These are phyloP conservation scores for Musa balbisiana DNA, from an alignment of 202 grass and related monocot species.

Conservation along the genomic window DNA sequence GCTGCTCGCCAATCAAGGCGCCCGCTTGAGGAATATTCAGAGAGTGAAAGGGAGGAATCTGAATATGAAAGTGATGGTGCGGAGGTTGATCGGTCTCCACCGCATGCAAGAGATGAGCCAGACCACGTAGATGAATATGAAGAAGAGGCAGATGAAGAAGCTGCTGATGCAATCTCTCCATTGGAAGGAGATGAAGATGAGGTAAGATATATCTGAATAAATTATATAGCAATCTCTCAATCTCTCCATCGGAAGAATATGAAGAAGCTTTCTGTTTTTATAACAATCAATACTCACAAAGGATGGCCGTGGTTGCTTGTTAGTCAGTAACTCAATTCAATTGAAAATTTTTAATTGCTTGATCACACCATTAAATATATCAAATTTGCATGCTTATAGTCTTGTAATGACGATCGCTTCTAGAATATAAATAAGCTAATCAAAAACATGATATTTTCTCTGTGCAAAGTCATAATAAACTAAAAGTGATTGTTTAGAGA, in stretches of 20 bases:
- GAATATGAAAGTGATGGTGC: slow-evolving; percentile 94
- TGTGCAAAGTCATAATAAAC: too few species aligned
- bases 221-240: neutral
- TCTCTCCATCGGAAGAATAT: too few species aligned
- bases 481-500: too few species aligned
- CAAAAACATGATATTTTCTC: too few species aligned
- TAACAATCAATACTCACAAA: too few species aligned
- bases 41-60: slow-evolving; percentile 58
- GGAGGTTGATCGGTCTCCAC: slow-evolving; percentile 60
- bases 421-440: too few species aligned
- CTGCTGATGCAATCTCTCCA: slow-evolving; percentile 25
- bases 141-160: slow-evolving; percentile 41
- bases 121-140: slow-evolving; percentile 89
- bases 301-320: too few species aligned
- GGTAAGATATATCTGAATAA: neutral
- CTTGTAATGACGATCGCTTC: too few species aligned
- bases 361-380: too few species aligned
- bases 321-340: too few species aligned
- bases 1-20: slow-evolving; percentile 41
- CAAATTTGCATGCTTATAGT: too few species aligned
- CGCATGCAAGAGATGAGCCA: slow-evolving; percentile 47
- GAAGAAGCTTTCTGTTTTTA: neutral
- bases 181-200: slow-evolving; percentile 61
- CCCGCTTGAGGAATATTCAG: slow-evolving; percentile 46
- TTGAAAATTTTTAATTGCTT: too few species aligned